These are phyloP conservation scores for Tetradesmus lagerheimii DNA, from an alignment of 139 green algal species.

Conservation along the genomic window DNA sequence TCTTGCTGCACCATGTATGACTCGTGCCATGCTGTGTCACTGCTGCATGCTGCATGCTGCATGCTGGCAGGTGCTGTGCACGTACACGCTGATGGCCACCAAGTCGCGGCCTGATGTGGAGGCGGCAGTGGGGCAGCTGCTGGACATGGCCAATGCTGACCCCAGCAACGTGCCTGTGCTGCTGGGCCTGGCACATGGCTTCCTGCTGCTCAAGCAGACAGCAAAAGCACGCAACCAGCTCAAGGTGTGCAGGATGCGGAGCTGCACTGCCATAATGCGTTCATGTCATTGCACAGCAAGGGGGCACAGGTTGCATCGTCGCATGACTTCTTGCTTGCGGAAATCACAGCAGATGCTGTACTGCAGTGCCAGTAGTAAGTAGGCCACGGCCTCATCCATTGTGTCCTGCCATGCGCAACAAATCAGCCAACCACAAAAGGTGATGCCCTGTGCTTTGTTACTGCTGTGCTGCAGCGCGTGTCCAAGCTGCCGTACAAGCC, in stretches of 20 bases:
- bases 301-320: neutral
- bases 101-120: constrained; percentile 59
- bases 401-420: too few species aligned
- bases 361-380: too few species aligned
- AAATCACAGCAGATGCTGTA: too few species aligned
- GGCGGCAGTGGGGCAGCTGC: constrained; percentile 58
- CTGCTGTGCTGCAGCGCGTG: constrained; percentile 68
- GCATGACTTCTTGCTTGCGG: too few species aligned
- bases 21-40: neutral
- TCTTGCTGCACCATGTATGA: neutral
- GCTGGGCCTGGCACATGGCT: constrained; percentile 79
- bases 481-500: constrained; percentile 82
- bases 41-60: neutral
- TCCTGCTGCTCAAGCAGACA: constrained; percentile 83
- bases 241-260: constrained; percentile 9
- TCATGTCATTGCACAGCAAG: neutral
- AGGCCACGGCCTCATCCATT: too few species aligned
- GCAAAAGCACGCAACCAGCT: constrained; percentile 73
- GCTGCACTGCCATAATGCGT: neutral
- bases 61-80: constrained; percentile 55
- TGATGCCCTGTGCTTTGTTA: neutral
- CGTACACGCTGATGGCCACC: constrained; percentile 72
- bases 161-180: constrained; percentile 81
- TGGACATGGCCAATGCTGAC: constrained; percentile 59
- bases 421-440: too few species aligned